phyloP scores from a whole-genome alignment of 345 rosid genomes.

The Bretschneidera sinensis region DNA sequence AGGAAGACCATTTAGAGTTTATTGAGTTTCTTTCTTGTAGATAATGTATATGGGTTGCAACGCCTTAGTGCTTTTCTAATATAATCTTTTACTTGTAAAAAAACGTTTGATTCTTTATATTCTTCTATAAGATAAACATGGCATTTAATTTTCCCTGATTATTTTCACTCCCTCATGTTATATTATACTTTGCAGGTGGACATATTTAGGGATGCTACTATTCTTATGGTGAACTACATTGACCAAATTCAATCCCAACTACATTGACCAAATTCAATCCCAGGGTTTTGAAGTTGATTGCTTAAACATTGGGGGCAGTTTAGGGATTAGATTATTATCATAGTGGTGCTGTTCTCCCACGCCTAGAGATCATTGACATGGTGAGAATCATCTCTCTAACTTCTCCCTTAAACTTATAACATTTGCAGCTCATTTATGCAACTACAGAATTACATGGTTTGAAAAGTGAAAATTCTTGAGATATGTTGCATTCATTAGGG shows the following conservation, averaged over 20 bases:
- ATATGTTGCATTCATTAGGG: conserved; percentile 21
- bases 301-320: conserved; percentile 95
- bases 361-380: conserved; percentile 85
- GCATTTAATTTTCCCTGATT: not conserved
- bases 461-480: not conserved
- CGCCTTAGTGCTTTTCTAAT: no score
- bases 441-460: not conserved
- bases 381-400: conserved; percentile 39
- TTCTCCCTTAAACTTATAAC: conserved; percentile 7
- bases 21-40: no score
- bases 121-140: not conserved
- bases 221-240: conserved; percentile 83
- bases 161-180: not conserved
- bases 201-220: conserved; percentile 92
- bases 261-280: conserved; percentile 70
- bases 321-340: conserved; percentile 97
- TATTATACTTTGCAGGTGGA: conserved; percentile 60
- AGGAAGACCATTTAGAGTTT: no score
- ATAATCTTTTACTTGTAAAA: no score
- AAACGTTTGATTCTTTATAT: no score
- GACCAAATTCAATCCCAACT: no score
- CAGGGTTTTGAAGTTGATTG: conserved; percentile 87
- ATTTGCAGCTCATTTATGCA: conserved; percentile 1
- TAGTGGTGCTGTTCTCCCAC: conserved; percentile 79
- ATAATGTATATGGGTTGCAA: no score